phyloP scores from a whole-genome alignment of 1,284 basidiomycete genomes.

The Schizopora paradoxa region DNA sequence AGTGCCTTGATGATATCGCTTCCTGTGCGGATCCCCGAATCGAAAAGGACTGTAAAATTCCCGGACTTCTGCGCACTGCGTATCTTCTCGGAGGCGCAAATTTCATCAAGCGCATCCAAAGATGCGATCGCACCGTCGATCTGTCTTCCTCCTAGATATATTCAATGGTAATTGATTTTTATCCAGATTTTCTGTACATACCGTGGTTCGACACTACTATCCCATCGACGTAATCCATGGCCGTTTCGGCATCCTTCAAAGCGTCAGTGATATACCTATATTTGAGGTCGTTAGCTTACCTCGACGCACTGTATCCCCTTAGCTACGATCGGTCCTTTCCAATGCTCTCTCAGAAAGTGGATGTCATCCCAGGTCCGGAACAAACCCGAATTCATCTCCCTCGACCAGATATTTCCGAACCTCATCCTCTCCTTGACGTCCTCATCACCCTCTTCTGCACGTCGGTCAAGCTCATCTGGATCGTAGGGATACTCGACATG shows the following conservation, averaged over 20 bases:
- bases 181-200: slow-evolving; percentile 28
- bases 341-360: slow-evolving; percentile 54
- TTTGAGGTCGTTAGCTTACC: no score
- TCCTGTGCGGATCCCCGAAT: slow-evolving; percentile 74
- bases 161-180: no score
- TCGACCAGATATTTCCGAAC: slow-evolving; percentile 50
- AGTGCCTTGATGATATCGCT: slow-evolving; percentile 74
- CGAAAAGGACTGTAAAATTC: slow-evolving; percentile 68
- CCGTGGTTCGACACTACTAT: slow-evolving; percentile 83
- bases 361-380: slow-evolving; percentile 64
- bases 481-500: slow-evolving; percentile 55
- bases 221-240: slow-evolving; percentile 60
- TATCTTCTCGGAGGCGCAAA: slow-evolving; percentile 55
- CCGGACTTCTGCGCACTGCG: slow-evolving; percentile 50
- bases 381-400: slow-evolving; percentile 51
- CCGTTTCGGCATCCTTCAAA: slow-evolving; percentile 72
- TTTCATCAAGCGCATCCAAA: slow-evolving; percentile 59
- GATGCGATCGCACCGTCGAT: slow-evolving; percentile 75
- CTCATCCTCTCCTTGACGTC: slow-evolving; percentile 33
- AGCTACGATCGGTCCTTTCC: slow-evolving; percentile 64
- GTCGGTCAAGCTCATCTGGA: slow-evolving; percentile 35
- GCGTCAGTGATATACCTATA: no score
- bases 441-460: slow-evolving; percentile 41
- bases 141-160: slow-evolving; percentile 63
- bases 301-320: slow-evolving; percentile 66